These are phyloP conservation scores for Fusarium burgessii DNA, from an alignment of 2,329 filamentous ascomycete species.

Conservation along the genomic window DNA sequence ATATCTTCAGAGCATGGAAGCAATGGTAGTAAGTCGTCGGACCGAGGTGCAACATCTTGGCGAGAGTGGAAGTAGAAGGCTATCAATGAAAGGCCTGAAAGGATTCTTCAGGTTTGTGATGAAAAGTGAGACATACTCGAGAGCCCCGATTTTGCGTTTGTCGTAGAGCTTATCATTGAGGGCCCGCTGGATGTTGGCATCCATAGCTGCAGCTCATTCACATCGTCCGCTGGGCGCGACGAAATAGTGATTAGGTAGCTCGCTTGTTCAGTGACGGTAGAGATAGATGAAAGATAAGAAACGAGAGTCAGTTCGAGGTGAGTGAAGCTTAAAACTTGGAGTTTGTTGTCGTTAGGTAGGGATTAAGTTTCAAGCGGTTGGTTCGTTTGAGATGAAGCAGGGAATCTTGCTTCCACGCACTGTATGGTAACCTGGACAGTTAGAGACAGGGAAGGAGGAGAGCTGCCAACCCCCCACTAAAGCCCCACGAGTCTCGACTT, in stretches of 20 bases:
- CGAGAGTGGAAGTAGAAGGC: neutral
- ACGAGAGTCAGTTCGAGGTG: slow-evolving; percentile 1
- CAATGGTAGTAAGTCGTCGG: slow-evolving; percentile 8
- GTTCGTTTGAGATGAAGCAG: slow-evolving; percentile 39
- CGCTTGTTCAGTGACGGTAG: neutral
- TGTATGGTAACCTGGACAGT: slow-evolving; percentile 27
- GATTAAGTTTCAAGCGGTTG: slow-evolving; percentile 33
- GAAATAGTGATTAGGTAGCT: slow-evolving; percentile 3
- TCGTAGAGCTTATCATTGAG: slow-evolving; percentile 99
- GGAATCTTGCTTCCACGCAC: slow-evolving; percentile 25
- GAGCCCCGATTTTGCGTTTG: slow-evolving; percentile 93
- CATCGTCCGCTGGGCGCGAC: slow-evolving; percentile 39
- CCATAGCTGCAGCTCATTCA: slow-evolving; percentile 69
- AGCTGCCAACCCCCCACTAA: slow-evolving; percentile 28
- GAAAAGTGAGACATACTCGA: slow-evolving; percentile 76
- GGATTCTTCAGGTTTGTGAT: slow-evolving; percentile 3
- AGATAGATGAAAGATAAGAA: slow-evolving; percentile 1
- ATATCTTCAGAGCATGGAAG: neutral
- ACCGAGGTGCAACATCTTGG: neutral
- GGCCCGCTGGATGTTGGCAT: slow-evolving; percentile 87
- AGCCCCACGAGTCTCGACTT: slow-evolving; percentile 32
- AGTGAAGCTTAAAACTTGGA: slow-evolving; percentile 2
- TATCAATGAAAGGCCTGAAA: neutral
- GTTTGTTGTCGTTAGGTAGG: slow-evolving; percentile 29
- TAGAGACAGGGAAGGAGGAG: slow-evolving; percentile 36